Conservation (phyloP, 192 early-diverging fungal species). For the Funneliformis geosporum region DNA sequence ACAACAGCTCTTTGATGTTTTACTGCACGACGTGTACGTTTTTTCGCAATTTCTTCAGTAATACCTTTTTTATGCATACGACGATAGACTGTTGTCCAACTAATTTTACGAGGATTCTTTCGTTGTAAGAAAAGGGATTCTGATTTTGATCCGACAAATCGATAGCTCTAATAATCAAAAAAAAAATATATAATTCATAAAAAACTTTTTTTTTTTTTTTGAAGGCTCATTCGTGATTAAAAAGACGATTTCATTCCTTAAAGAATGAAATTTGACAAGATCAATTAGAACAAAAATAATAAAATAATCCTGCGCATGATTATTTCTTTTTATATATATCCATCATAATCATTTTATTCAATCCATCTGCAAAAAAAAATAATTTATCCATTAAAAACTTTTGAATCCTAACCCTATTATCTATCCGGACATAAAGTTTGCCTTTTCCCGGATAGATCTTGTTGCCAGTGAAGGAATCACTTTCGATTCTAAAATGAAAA, state of each 20-base stretch:
- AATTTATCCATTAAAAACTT: background rate
- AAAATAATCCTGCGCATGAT: background rate
- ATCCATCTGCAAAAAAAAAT: background rate
- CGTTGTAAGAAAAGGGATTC: constrained; percentile 97
- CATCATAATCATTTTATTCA: background rate
- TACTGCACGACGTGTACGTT: constrained; percentile 90
- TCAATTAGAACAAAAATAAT: constrained; percentile 1
- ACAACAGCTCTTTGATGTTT: constrained; percentile 96
- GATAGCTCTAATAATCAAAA: constrained; percentile 56
- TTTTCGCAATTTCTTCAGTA: constrained; percentile 94
- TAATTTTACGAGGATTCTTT: constrained; percentile 96
- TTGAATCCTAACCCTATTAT: constrained; percentile 77
- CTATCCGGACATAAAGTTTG: constrained; percentile 87
- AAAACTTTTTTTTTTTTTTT: too few relatives aligned
- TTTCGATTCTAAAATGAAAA: constrained; percentile 69
- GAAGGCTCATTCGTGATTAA: too few relatives aligned
- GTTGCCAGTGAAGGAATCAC: constrained; percentile 96
- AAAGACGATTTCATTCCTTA: too few relatives aligned
- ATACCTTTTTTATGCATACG: constrained; percentile 99
- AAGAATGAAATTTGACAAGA: background rate
- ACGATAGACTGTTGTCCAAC: constrained; percentile 97
- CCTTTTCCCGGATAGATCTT: constrained; percentile 99
- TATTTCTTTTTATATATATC: background rate
- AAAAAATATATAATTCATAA: background rate
- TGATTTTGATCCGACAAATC: constrained; percentile 95